Conservation (phyloP, 1,284 basidiomycete species). For the Papiliotrema flavescens region DNA sequence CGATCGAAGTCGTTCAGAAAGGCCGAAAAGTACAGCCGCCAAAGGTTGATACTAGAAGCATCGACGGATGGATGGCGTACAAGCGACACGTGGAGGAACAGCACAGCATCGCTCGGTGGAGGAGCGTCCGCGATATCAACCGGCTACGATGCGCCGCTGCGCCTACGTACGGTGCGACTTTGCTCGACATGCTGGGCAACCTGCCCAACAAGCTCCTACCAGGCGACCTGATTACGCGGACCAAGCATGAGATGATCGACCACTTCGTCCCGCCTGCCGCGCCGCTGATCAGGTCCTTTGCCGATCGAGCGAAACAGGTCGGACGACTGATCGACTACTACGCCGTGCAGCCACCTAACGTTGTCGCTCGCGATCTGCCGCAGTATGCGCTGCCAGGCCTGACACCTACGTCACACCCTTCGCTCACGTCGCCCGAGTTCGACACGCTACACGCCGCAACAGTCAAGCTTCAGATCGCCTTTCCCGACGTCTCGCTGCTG, state of each 20-base stretch:
- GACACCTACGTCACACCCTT: constrained; percentile 39
- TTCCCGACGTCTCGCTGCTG: constrained; percentile 82
- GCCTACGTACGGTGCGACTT: constrained; percentile 66
- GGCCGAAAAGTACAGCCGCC: constrained; percentile 57
- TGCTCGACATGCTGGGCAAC: constrained; percentile 53
- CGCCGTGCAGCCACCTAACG: constrained; percentile 77
- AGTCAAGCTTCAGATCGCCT: constrained; percentile 88
- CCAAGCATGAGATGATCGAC: constrained; percentile 25
- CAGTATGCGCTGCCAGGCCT: constrained; percentile 34
- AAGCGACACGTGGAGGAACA: constrained; percentile 58
- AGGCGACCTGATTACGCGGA: constrained; percentile 52
- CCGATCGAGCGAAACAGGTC: constrained; percentile 59
- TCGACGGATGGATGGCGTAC: constrained; percentile 66
- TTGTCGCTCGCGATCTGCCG: constrained; percentile 72
- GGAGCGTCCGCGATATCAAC: constrained; percentile 71
- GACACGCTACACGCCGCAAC: constrained; percentile 67
- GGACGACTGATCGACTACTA: constrained; percentile 65
- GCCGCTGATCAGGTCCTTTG: constrained; percentile 62
- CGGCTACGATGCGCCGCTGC: constrained; percentile 62
- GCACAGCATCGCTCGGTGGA: constrained; percentile 61
- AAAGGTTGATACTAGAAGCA: constrained; percentile 64
- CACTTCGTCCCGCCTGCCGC: constrained; percentile 48
- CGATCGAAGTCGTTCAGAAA: constrained; percentile 49
- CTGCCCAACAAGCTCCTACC: constrained; percentile 59
- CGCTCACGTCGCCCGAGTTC: constrained; percentile 52